These are phyloP conservation scores for Gyrodon lividus DNA, from an alignment of 768 basidiomycete species.

Conservation along the genomic window DNA sequence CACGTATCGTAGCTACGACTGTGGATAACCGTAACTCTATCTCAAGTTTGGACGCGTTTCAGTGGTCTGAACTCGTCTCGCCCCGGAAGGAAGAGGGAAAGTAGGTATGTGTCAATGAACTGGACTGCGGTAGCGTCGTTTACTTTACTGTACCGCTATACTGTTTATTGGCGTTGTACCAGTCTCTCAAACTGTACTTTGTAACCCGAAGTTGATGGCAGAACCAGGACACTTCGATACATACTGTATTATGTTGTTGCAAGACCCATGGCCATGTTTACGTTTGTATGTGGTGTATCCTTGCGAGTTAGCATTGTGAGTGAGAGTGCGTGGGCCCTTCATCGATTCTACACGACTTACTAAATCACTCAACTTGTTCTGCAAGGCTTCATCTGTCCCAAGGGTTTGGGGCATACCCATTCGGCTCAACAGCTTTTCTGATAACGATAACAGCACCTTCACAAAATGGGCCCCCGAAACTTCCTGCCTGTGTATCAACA, in stretches of 20 bases:
- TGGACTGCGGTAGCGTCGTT: too few species aligned
- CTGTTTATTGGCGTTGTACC: too few species aligned
- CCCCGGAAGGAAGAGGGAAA: constrained; percentile 30
- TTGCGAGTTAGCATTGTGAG: too few species aligned
- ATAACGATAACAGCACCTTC: neutral
- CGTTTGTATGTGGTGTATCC: too few species aligned
- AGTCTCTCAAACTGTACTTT: neutral
- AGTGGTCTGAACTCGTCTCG: constrained; percentile 33
- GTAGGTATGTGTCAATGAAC: neutral
- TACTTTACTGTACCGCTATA: too few species aligned
- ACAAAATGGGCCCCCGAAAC: too few species aligned
- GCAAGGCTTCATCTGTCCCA: neutral
- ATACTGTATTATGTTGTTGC: neutral
- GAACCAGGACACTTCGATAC: too few species aligned
- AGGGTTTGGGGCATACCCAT: neutral
- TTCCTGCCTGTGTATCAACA: too few species aligned
- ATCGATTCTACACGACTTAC: too few species aligned
- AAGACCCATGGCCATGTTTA: neutral
- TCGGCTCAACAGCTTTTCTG: neutral
- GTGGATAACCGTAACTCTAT: constrained; percentile 32
- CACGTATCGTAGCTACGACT: constrained; percentile 31
- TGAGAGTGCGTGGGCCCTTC: too few species aligned
- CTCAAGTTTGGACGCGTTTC: constrained; percentile 31
- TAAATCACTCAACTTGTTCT: neutral
- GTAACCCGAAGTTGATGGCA: neutral